Evolutionary conservation across 2,329 filamentous ascomycete genomes (phyloP).

Genomic region (Dryadomyces quercus-mongolicae): DNA sequence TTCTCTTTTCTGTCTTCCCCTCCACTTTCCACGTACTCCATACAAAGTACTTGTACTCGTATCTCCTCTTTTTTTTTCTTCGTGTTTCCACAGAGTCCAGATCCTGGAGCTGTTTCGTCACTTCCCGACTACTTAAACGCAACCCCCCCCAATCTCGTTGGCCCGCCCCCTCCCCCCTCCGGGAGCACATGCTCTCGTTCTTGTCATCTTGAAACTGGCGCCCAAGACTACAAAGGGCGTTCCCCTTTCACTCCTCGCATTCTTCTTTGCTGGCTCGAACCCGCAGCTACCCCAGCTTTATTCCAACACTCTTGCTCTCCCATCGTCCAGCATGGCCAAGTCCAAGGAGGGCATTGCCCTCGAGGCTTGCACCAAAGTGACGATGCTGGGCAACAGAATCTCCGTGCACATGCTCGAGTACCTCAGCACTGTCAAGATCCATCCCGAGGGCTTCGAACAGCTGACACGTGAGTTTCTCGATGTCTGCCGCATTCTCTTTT

Average conservation of each 20-base stretch:
- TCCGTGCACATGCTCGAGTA: conserved; percentile 55
- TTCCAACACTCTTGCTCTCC: neutral
- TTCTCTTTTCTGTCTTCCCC: no score
- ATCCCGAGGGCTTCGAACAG: conserved; percentile 41
- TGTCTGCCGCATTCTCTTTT: conserved; percentile 52
- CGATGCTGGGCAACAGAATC: conserved; percentile 48
- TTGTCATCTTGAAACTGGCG: neutral
- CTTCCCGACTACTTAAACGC: no score
- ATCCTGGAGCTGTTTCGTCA: no score
- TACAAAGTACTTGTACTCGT: no score
- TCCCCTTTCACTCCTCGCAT: conserved; percentile 2
- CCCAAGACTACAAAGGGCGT: conserved; percentile 2
- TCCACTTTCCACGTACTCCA: no score
- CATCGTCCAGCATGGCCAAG: conserved; percentile 13
- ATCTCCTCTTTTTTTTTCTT: no score
- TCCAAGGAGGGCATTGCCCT: conserved; percentile 22
- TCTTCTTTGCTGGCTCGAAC: neutral
- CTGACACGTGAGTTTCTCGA: conserved; percentile 57
- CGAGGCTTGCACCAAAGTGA: conserved; percentile 45
- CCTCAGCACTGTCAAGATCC: conserved; percentile 41
- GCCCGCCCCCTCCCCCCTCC: neutral
- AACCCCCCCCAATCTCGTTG: no score
- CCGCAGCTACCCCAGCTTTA: neutral
- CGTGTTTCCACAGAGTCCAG: no score
- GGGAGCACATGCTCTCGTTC: neutral